Evolutionary conservation across 106 monocot species (phyloP), one percentile per base, ranked within the genome.

Genomic region (Platanthera guangdongensis): DNA sequence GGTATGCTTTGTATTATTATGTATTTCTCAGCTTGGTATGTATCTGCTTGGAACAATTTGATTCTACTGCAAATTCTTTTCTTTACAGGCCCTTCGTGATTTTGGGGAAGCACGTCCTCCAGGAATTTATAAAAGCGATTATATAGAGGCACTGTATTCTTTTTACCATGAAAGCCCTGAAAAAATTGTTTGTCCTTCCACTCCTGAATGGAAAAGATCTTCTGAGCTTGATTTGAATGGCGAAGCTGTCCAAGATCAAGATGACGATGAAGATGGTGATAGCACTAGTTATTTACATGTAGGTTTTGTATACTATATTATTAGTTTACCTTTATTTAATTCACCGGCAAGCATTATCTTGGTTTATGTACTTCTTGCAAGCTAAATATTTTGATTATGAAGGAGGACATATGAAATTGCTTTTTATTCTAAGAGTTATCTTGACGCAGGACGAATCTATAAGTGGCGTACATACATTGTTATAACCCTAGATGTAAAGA

Each of bases 141-240:
- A 92, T 57, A 82, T 92, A 65, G 83, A 88, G 73, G 84, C 91
- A 30, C 62, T 92, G 51, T 92, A 84, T 74, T 52, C 68, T 39
- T 92, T 86, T 84, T 92, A 92, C 50, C 91, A 92, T 81, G 91
- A 92, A 80, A 59, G 48, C 55, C 84, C 91, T 78, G 86, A 88
- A 70, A 88, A 78, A 67, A 21, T 86, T 18, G 57, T 76, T 75
- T 92, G 91, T 75, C 91, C 91, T 76, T 6, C 82, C 12, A 92
- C 91, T 16, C 91, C 91, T 9, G 91, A 92, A 55, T 92, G 91
- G 91, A 92, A 92, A 70, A 84, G 88, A 50, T 55, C 88, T 52
- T 86, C 84, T 47, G 86, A 88, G 72, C 91, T 92, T 76, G 91
- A 92, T 84, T 75, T 92, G 47, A 92, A 92, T 86, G 91, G 91